Evolutionary conservation across 2,329 filamentous ascomycete genomes (phyloP), one percentile per base, ranked within the genome.

Genomic region (Penicillium palitans): DNA sequence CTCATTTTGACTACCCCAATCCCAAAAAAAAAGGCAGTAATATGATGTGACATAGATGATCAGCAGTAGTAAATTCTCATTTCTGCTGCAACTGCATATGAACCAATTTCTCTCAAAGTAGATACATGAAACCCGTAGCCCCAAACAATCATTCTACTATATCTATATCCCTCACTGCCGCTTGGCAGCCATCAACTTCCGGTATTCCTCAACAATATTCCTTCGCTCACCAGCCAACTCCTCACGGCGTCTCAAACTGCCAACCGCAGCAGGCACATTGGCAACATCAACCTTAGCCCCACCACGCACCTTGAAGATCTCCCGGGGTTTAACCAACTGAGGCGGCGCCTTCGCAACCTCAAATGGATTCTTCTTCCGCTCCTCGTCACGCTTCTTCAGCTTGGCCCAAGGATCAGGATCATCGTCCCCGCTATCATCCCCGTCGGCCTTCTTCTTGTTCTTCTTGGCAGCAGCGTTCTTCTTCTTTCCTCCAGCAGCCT

Each of bases 381-480:
- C 71, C 52, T 72, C 69, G 19, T 74, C 76, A 65, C 85, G 83
- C 27, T 84, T 86, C 57, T 88, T 88, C 64, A 96, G 74, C 61
- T 85, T 85, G 44, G 84, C 86, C 91, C 91, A 96, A 0, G 91
- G 90, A 73, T 93, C 90, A 45, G 88, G 86, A 10, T 87, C 84
- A 52, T 87, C 82, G 42, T 83, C 86, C 6, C 86, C 83, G 39
- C 85, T 81, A 35, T 81, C 80, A 47, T 71, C 77, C 5, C 53
- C 67, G 58, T 78, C 78, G 25, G 58, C 76, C 76, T 66, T 78
- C 68, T 66, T 71, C 48, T 75, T 76, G 66, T 74, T 79, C 66
- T 79, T 81, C 61, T 46, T 53, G 6, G 52, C 45, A 39, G 59
- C 46, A 35, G 58, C 59, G 77, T 66, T 79, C 74, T 69, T 83